These are phyloP conservation scores for Blumeriella jaapii DNA, from an alignment of 2,329 filamentous ascomycete species.

Conservation along the genomic window DNA sequence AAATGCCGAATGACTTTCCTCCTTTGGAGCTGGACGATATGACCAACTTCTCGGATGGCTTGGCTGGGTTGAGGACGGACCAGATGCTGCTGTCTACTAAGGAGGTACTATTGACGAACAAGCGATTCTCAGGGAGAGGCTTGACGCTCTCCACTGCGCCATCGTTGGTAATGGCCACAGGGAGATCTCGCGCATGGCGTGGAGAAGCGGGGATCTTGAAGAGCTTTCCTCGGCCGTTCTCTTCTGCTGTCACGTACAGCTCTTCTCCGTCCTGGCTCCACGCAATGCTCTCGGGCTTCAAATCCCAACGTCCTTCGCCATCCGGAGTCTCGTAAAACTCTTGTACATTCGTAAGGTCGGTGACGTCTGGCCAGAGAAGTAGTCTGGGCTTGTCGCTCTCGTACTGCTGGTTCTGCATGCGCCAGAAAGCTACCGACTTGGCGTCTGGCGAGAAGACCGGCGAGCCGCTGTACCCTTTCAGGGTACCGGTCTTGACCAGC, in stretches of 20 bases:
- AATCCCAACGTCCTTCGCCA: slow-evolving; percentile 51
- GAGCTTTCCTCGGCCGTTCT: slow-evolving; percentile 48
- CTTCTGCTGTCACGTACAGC: slow-evolving; percentile 65
- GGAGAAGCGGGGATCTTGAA: slow-evolving; percentile 50
- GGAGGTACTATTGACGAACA: slow-evolving; percentile 58
- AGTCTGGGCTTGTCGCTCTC: slow-evolving; percentile 69
- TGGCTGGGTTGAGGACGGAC: slow-evolving; percentile 34
- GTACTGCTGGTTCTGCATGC: slow-evolving; percentile 67
- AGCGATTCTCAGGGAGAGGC: slow-evolving; percentile 36
- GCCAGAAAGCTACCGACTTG: slow-evolving; percentile 59
- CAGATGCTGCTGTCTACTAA: slow-evolving; percentile 64
- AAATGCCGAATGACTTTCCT: slow-evolving; percentile 56
- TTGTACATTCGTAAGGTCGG: slow-evolving; percentile 43
- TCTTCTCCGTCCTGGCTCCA: slow-evolving; percentile 49
- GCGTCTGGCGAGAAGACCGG: slow-evolving; percentile 69
- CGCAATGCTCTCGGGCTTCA: slow-evolving; percentile 41
- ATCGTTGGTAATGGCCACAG: slow-evolving; percentile 38
- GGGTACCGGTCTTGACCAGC: slow-evolving; percentile 42
- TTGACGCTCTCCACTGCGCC: slow-evolving; percentile 44
- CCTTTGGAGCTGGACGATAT: slow-evolving; percentile 55
- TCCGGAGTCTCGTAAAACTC: slow-evolving; percentile 52
- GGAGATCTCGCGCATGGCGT: slow-evolving; percentile 35
- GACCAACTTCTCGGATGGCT: slow-evolving; percentile 30
- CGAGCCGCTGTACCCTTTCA: slow-evolving; percentile 51
- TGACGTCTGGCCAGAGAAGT: slow-evolving; percentile 51